Conservation (phyloP, 2,329 filamentous ascomycete species). For the Claviceps sp. region DNA sequence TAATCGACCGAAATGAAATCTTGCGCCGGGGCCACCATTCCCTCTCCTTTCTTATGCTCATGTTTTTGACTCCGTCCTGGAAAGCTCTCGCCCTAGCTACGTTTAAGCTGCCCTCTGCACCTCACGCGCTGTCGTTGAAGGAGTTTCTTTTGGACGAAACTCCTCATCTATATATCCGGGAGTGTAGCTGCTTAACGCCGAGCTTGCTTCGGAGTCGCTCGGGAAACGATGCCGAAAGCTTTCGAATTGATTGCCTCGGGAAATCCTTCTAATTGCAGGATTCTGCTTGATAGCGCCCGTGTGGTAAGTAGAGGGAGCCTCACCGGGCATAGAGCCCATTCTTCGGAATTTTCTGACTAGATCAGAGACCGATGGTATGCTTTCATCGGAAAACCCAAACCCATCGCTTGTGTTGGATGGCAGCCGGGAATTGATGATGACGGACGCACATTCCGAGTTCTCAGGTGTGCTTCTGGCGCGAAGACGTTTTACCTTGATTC, state of each 20-base stretch:
- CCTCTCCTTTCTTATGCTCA: not conserved
- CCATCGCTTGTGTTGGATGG: not conserved
- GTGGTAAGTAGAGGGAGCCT: not conserved
- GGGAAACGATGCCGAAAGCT: constrained; percentile 6
- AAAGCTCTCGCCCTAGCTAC: not conserved
- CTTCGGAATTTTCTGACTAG: constrained; percentile 14
- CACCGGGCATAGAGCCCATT: constrained; percentile 8
- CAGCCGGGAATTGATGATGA: not conserved
- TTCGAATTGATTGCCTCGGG: constrained; percentile 3
- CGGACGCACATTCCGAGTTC: constrained; percentile 1
- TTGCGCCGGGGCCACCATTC: not conserved
- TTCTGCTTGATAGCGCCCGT: not conserved
- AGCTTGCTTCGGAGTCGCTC: constrained; percentile 5
- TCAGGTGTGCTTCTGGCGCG: constrained; percentile 2
- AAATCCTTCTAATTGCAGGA: constrained; percentile 4
- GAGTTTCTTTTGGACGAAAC: not conserved
- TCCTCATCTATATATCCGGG: not conserved
- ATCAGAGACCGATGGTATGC: constrained; percentile 12
- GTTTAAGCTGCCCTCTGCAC: not conserved
- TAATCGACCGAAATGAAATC: not conserved
- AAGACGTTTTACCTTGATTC: not conserved
- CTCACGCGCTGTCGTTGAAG: not conserved
- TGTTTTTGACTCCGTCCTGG: not conserved
- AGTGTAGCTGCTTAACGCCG: not conserved
- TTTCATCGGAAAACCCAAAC: constrained; percentile 2